Evolutionary conservation across 2,329 filamentous ascomycete genomes (phyloP).

Genomic region (Passalora sequoiae): DNA sequence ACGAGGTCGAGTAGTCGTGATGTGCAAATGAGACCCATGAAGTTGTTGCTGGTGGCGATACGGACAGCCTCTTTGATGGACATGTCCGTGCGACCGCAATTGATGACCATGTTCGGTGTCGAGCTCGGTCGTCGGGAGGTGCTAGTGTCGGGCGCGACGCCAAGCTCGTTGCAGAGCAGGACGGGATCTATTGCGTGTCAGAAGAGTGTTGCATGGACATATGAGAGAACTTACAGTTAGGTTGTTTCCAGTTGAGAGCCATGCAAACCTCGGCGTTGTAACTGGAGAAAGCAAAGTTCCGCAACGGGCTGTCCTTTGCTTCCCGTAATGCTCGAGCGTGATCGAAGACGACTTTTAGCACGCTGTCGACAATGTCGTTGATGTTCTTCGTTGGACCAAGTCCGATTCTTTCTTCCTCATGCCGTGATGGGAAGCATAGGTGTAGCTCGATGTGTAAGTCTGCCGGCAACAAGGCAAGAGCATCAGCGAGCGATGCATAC

Average conservation of each 20-base stretch:
- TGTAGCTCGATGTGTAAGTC: constrained; percentile 89
- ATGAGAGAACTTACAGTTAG: constrained; percentile 63
- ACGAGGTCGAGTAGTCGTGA: constrained; percentile 85
- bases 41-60: constrained; percentile 91
- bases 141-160: constrained; percentile 22
- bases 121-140: constrained; percentile 4
- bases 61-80: constrained; percentile 94
- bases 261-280: constrained; percentile 88
- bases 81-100: constrained; percentile 66
- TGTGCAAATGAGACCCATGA: constrained; percentile 94
- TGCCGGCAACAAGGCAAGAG: constrained; percentile 67
- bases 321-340: constrained; percentile 69
- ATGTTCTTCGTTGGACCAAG: constrained; percentile 74
- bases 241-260: constrained; percentile 97
- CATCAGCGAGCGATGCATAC: constrained; percentile 74
- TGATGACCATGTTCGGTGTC: constrained; percentile 39
- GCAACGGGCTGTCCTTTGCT: constrained; percentile 63
- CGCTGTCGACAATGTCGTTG: constrained; percentile 77
- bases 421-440: constrained; percentile 72
- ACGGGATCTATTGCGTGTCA: constrained; percentile 61
- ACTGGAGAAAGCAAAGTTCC: constrained; percentile 89
- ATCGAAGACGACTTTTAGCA: constrained; percentile 82
- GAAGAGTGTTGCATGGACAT: neutral
- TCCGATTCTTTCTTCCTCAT: constrained; percentile 65
- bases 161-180: constrained; percentile 85